phyloP scores from a whole-genome alignment of 108 stramenopile genomes.

The Fistulifera solaris region DNA sequence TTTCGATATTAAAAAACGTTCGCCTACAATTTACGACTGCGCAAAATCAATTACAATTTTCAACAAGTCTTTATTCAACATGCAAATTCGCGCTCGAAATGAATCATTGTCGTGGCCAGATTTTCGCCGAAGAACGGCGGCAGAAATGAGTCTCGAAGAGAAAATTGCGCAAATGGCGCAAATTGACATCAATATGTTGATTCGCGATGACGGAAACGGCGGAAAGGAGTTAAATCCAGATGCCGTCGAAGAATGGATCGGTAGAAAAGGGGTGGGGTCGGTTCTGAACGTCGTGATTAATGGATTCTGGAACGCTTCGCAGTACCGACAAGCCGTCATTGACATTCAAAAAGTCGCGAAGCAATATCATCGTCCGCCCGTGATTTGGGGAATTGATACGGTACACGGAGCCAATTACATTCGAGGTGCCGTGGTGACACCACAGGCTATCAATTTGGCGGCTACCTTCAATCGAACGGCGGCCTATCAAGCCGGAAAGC shows the following conservation, averaged over 20 bases:
- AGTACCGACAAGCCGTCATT: conserved; percentile 25
- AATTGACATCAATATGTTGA: conserved; percentile 37
- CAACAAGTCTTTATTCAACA: too few species aligned
- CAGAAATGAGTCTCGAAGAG: conserved; percentile 25
- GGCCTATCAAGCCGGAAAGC: conserved; percentile 38
- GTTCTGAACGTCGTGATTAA: conserved; percentile 26
- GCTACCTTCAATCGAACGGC: conserved; percentile 56
- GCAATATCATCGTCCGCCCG: conserved; percentile 39
- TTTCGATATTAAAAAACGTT: too few species aligned
- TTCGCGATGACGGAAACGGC: conserved; percentile 19
- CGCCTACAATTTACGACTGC: too few species aligned
- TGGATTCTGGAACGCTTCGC: conserved; percentile 18
- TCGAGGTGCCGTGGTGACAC: conserved; percentile 46
- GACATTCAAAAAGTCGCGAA: conserved; percentile 33
- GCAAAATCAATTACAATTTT: too few species aligned
- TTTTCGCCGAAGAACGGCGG: too few species aligned
- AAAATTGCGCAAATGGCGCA: conserved; percentile 53
- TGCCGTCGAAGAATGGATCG: conserved; percentile 31
- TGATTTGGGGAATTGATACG: conserved; percentile 69
- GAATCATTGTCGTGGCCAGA: too few species aligned
- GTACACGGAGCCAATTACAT: conserved; percentile 86
- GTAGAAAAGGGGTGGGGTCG: conserved; percentile 37
- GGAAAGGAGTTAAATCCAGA: conserved; percentile 6
- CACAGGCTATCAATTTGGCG: conserved; percentile 72
- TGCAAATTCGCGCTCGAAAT: too few species aligned